Conservation (phyloP, 2,329 filamentous ascomycete genomes). For the Fusarium armeniacum region DNA sequence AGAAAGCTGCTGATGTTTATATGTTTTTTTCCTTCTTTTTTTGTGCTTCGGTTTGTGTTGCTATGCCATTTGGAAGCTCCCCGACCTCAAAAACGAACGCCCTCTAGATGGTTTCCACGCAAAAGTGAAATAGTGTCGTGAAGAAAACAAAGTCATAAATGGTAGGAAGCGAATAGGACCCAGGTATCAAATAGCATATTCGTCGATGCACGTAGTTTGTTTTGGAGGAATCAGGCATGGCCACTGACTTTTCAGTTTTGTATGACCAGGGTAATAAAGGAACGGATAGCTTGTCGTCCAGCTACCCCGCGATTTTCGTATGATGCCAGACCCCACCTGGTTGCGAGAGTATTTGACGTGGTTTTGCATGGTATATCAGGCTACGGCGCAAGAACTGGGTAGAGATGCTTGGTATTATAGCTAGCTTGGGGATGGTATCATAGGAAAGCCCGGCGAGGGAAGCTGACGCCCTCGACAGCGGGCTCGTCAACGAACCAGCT, state of each 20-base stretch:
- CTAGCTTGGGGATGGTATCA: constrained; percentile 48
- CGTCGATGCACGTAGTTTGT: constrained; percentile 21
- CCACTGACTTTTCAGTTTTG: constrained; percentile 4
- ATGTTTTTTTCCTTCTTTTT: not conserved
- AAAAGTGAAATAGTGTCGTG: constrained; percentile 25
- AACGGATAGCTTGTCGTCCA: constrained; percentile 31
- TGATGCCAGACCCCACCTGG: constrained; percentile 27
- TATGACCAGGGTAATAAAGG: constrained; percentile 3
- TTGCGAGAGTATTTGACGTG: constrained; percentile 20
- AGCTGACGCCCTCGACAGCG: constrained; percentile 87
- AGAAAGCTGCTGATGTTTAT: constrained; percentile 6
- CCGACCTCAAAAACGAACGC: constrained; percentile 43
- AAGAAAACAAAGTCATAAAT: constrained; percentile 33
- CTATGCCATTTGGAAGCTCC: constrained; percentile 25
- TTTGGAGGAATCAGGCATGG: constrained; percentile 11
- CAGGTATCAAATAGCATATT: constrained; percentile 9
- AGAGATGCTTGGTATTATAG: constrained; percentile 24
- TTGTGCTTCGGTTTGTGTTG: constrained; percentile 21
- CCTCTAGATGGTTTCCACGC: constrained; percentile 47
- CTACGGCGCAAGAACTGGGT: constrained; percentile 24
- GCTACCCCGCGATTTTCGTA: constrained; percentile 39
- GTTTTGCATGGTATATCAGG: constrained; percentile 26
- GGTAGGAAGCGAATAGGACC: constrained; percentile 3
- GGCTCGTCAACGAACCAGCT: constrained; percentile 95
- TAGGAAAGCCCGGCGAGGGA: constrained; percentile 79